Evolutionary conservation across 345 rosid genomes (phyloP).

Genomic region (Eucalyptus pumila): DNA sequence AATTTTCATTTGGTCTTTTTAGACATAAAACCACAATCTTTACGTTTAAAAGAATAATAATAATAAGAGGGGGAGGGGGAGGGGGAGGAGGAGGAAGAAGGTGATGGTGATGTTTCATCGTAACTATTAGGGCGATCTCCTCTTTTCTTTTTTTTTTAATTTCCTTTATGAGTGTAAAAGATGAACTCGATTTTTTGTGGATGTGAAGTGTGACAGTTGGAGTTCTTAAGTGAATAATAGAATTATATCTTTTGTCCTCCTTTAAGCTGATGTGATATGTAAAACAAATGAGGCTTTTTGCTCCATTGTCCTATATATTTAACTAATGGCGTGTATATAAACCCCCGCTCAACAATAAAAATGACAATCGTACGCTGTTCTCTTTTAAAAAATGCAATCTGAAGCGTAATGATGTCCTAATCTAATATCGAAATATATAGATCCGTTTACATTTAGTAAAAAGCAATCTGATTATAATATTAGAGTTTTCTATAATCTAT

Average conservation of each 20-base stretch:
- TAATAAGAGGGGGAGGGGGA: no score
- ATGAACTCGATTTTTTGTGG: not conserved
- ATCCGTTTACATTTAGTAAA: no score
- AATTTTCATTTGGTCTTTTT: not conserved
- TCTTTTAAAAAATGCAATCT: no score
- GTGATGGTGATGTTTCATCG: not conserved
- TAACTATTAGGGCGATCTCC: not conserved
- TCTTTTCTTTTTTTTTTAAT: not conserved
- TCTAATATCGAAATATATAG: no score
- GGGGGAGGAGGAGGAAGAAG: not conserved
- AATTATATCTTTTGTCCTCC: not conserved
- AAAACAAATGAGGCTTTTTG: no score
- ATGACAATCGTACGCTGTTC: not conserved
- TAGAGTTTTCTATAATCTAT: no score
- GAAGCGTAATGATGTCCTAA: no score
- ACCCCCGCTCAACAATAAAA: not conserved
- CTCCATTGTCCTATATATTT: not conserved
- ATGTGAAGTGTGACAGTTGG: not conserved
- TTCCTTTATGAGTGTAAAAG: not conserved
- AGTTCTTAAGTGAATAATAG: not conserved
- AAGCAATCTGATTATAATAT: no score
- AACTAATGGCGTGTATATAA: not conserved
- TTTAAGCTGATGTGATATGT: not conserved
- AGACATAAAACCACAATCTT: not conserved
- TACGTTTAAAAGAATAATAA: not conserved